phyloP scores from a whole-genome alignment of 495 filamentous ascomycete genomes.

The Aspergillus conjunctus region DNA sequence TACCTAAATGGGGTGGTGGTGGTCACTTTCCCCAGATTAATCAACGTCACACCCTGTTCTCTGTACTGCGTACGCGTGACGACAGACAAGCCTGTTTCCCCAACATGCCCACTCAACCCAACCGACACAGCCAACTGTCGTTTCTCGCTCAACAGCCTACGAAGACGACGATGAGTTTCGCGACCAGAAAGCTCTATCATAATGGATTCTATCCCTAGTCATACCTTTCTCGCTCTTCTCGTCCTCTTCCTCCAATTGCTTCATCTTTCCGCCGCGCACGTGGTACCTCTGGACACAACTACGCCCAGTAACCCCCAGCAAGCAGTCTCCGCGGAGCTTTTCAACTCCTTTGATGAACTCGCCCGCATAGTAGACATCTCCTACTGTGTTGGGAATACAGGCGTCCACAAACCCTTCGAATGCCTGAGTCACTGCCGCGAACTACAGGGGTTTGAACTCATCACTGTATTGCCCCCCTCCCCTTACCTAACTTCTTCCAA shows the following conservation, averaged over 20 bases:
- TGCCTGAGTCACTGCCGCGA: slow-evolving; percentile 83
- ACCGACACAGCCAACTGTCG: neutral
- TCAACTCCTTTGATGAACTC: slow-evolving; percentile 79
- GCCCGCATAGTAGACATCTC: slow-evolving; percentile 89
- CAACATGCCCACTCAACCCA: slow-evolving; percentile 1
- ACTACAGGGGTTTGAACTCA: slow-evolving; percentile 75
- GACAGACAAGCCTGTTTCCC: slow-evolving; percentile 8
- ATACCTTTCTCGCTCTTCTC: neutral
- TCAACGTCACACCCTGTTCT: slow-evolving; percentile 16
- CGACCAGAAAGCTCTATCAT: neutral
- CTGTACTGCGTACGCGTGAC: neutral
- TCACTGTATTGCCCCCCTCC: slow-evolving; percentile 50
- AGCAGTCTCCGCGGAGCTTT: slow-evolving; percentile 63
- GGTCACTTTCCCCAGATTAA: slow-evolving; percentile 22
- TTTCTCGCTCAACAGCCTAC: slow-evolving; percentile 7
- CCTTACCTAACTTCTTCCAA: neutral
- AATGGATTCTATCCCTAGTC: slow-evolving; percentile 8
- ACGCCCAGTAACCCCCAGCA: slow-evolving; percentile 17
- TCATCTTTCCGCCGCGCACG: slow-evolving; percentile 2
- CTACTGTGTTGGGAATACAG: slow-evolving; percentile 90
- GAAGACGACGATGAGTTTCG: slow-evolving; percentile 1
- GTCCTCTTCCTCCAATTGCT: slow-evolving; percentile 13
- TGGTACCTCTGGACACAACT: slow-evolving; percentile 1
- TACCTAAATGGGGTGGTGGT: neutral
- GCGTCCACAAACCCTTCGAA: slow-evolving; percentile 76